Evolutionary conservation across 148 eudicot genomes (phyloP).

Genomic region (Cornus controversa): DNA sequence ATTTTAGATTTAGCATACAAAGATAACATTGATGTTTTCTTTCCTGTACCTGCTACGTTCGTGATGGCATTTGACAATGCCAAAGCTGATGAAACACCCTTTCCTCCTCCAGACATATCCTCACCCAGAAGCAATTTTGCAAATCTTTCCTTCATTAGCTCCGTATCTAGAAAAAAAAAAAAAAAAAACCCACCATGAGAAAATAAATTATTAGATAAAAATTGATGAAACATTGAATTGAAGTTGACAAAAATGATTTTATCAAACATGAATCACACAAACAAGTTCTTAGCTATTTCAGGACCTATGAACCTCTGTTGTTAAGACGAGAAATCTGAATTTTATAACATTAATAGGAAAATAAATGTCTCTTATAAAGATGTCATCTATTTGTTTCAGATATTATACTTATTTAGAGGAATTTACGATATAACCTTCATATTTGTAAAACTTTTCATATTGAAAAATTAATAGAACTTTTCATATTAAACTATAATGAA

Average conservation of each 20-base stretch:
- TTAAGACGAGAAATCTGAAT: background rate
- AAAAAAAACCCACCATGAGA: background rate
- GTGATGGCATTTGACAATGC: slow-evolving; percentile 74
- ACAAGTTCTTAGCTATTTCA: background rate
- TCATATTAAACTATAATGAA: background rate
- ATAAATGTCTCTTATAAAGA: too few relatives aligned
- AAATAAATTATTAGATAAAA: background rate
- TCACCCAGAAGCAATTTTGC: slow-evolving; percentile 55
- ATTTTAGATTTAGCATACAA: too few relatives aligned
- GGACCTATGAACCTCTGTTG: background rate
- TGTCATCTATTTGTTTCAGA: background rate
- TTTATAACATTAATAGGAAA: too few relatives aligned
- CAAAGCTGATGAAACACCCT: slow-evolving; percentile 64
- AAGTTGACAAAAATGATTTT: background rate
- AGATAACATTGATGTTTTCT: background rate
- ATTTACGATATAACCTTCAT: background rate
- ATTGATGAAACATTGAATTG: background rate
- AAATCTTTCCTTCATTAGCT: slow-evolving; percentile 56
- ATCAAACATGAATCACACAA: background rate
- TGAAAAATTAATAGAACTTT: background rate
- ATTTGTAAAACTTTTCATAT: background rate
- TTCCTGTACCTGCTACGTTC: slow-evolving; percentile 66
- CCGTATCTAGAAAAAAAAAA: slow-evolving; percentile 38
- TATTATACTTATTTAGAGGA: background rate
- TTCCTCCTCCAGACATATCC: slow-evolving; percentile 74